phyloP scores from a whole-genome alignment of 768 basidiomycete genomes.

The Tremella mesenterica region DNA sequence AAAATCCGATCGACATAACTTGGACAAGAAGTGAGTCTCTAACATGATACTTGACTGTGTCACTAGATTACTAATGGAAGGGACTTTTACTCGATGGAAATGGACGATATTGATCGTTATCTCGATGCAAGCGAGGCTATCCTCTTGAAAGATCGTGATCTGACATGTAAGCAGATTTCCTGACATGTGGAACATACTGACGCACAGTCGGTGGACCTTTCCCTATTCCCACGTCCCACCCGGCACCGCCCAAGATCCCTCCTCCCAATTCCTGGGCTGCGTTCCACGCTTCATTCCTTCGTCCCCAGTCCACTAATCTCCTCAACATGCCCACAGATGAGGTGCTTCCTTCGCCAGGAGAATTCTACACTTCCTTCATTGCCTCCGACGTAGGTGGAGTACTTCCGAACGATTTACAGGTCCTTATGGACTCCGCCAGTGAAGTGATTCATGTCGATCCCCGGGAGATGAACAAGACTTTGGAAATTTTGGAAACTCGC shows the following conservation, averaged over 20 bases:
- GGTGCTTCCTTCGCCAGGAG: constrained; percentile 51
- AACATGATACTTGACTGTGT: background rate
- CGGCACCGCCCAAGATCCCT: background rate
- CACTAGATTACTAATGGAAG: constrained; percentile 9
- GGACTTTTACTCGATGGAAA: constrained; percentile 19
- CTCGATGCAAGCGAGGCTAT: constrained; percentile 19
- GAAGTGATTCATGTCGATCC: constrained; percentile 53
- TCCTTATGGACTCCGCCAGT: constrained; percentile 53
- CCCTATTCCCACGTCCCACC: constrained; percentile 2
- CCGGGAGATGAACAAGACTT: constrained; percentile 52
- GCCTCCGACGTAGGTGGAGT: constrained; percentile 60
- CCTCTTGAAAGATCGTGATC: constrained; percentile 16
- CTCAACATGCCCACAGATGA: constrained; percentile 8
- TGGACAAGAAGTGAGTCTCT: constrained; percentile 19
- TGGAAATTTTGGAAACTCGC: constrained; percentile 62
- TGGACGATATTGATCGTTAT: constrained; percentile 29
- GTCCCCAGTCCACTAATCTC: background rate
- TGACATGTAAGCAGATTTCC: constrained; percentile 6
- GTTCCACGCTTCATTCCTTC: constrained; percentile 8
- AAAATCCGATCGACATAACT: background rate
- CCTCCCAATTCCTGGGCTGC: constrained; percentile 10
- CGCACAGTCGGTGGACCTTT: constrained; percentile 9
- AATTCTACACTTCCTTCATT: constrained; percentile 58
- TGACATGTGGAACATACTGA: background rate
- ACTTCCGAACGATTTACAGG: constrained; percentile 51